These are phyloP conservation scores for Cercospora janseana DNA, from an alignment of 2,329 filamentous ascomycete genomes.

Conservation along the genomic window DNA sequence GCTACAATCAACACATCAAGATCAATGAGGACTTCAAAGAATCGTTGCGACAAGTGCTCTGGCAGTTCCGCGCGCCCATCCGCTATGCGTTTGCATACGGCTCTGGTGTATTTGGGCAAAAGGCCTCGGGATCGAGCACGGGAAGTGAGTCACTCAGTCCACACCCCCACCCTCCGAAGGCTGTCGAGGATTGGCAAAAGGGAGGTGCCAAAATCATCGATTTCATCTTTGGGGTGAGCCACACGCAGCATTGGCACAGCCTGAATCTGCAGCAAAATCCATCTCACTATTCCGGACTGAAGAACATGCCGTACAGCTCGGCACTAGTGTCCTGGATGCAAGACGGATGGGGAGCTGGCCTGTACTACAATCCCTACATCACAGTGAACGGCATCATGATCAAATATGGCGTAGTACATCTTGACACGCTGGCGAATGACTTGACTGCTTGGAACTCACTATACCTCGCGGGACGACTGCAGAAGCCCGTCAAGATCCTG, in stretches of 20 bases:
- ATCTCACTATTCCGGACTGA: slow-evolving; percentile 86
- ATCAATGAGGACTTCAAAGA: slow-evolving; percentile 97
- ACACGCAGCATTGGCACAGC: slow-evolving; percentile 95
- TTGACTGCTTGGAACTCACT: slow-evolving; percentile 89
- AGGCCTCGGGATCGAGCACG: slow-evolving; percentile 43
- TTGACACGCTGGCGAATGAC: slow-evolving; percentile 83
- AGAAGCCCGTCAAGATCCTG: slow-evolving; percentile 97
- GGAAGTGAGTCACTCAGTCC: slow-evolving; percentile 58
- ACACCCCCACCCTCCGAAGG: slow-evolving; percentile 77
- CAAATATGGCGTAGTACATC: slow-evolving; percentile 95
- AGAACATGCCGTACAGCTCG: slow-evolving; percentile 68
- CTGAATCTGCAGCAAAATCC: slow-evolving; percentile 86
- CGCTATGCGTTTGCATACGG: slow-evolving; percentile 97
- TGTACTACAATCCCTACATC: slow-evolving; percentile 96
- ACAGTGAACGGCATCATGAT: slow-evolving; percentile 93
- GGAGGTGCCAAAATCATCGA: slow-evolving; percentile 95
- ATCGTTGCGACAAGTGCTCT: slow-evolving; percentile 78
- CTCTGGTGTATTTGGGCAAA: slow-evolving; percentile 91
- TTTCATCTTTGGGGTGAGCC: slow-evolving; percentile 93
- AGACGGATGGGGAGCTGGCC: slow-evolving; percentile 83
- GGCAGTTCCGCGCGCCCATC: slow-evolving; percentile 89
- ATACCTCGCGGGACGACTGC: slow-evolving; percentile 91
- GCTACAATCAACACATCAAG: slow-evolving; percentile 92
- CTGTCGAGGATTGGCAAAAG: slow-evolving; percentile 80
- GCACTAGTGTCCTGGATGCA: slow-evolving; percentile 81